Evolutionary conservation across 768 basidiomycete species (phyloP).

Genomic region (Leccinum arenicola): DNA sequence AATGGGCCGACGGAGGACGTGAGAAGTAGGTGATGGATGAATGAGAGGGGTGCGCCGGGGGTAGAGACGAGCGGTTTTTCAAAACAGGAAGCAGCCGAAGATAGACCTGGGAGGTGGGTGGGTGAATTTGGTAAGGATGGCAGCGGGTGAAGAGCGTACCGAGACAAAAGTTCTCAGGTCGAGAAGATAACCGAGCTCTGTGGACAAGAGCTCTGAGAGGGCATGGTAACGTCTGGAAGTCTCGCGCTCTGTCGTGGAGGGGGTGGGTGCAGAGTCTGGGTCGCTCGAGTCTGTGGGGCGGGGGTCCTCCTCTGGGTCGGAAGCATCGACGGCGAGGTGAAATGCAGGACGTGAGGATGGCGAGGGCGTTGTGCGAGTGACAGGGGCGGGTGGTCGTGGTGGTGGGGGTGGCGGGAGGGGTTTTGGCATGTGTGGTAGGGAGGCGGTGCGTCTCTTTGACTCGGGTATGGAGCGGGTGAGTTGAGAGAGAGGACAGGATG

Average conservation of each 20-base stretch:
- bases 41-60: constrained; percentile 23
- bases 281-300: constrained; percentile 3
- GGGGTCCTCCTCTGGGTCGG: constrained; percentile 20
- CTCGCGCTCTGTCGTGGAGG: constrained; percentile 28
- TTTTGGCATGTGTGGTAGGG: constrained; percentile 39
- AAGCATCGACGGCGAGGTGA: constrained; percentile 15
- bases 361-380: not conserved
- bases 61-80: constrained; percentile 26
- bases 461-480: not conserved
- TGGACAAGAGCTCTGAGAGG: constrained; percentile 79
- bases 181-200: constrained; percentile 78
- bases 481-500: not conserved
- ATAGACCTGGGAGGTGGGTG: constrained; percentile 50
- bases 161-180: constrained; percentile 77
- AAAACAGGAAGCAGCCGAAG: constrained; percentile 55
- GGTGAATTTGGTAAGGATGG: not conserved
- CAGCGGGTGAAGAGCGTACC: constrained; percentile 42
- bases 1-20: constrained; percentile 41
- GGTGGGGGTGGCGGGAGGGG: constrained; percentile 8
- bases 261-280: not conserved
- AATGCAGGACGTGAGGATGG: constrained; percentile 10
- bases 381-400: not conserved
- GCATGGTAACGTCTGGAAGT: constrained; percentile 62
- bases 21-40: constrained; percentile 28
- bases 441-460: constrained; percentile 32